A percentile compares a stretch with the other conserved stretches of the same genome.
phyloP scores from a whole-genome alignment of 148 eudicot species.

The Fagopyrum tataricum region DNA sequence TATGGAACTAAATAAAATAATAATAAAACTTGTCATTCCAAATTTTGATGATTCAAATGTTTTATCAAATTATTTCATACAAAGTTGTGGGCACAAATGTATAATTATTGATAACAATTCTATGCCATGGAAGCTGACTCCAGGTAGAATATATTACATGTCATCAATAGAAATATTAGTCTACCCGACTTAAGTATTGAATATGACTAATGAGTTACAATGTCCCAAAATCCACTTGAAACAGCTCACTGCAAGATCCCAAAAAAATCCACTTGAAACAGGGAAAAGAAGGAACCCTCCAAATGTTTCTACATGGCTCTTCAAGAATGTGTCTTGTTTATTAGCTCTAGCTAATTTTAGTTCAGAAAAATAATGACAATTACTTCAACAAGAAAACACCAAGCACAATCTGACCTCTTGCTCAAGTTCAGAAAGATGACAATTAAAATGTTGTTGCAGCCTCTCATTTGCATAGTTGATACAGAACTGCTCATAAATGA shows the following conservation, averaged over 20 bases:
- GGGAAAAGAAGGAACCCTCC: not conserved
- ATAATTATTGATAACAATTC: not conserved
- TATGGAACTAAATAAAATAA: not conserved
- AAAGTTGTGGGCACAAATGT: not conserved
- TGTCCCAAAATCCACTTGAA: not conserved
- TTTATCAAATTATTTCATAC: not conserved
- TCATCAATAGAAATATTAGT: not conserved
- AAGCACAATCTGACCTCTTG: conserved; percentile 76
- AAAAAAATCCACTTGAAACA: not conserved
- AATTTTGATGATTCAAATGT: not conserved
- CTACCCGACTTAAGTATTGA: not conserved
- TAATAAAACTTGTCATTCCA: not conserved
- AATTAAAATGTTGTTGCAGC: conserved; percentile 74
- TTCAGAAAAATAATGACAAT: not conserved
- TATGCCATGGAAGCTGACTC: not conserved
- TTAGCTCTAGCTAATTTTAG: not conserved
- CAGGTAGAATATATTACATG: not conserved
- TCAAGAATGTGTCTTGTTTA: not conserved
- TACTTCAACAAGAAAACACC: conserved; percentile 55
- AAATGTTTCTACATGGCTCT: not conserved
- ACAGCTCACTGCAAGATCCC: not conserved
- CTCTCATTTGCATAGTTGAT: conserved; percentile 97
- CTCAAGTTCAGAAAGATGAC: not conserved
- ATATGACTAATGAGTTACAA: not conserved
- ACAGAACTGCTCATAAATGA: conserved; percentile 57